Percentiles rank a stretch among this genome's conserved stretches.
Conservation (phyloP, 495 filamentous ascomycete genomes). For the Hyaloscypha finlandica region DNA sequence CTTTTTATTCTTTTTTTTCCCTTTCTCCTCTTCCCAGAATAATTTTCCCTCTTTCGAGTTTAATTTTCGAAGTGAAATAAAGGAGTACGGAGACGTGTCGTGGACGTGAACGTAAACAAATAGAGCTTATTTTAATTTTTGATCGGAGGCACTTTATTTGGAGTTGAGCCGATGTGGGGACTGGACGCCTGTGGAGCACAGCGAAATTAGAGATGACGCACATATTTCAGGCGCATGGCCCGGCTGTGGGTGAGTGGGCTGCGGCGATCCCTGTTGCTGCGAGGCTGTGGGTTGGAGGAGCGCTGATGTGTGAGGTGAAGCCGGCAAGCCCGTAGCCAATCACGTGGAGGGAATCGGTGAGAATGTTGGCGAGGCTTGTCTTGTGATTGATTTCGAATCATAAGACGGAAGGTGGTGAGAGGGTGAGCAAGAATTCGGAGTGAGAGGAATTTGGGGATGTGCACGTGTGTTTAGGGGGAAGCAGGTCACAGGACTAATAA, state of each 20-base stretch:
- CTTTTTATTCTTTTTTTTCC: neutral
- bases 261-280: neutral
- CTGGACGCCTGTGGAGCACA: neutral
- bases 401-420: neutral
- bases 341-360: neutral
- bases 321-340: neutral
- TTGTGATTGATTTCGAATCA: neutral
- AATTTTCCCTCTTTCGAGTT: too few relatives aligned
- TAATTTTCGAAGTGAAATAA: too few relatives aligned
- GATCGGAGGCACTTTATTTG: neutral
- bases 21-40: neutral
- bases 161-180: neutral
- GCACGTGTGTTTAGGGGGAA: too few relatives aligned
- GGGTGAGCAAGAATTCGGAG: neutral
- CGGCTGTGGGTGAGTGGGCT: neutral
- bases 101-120: neutral
- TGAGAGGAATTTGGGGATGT: too few relatives aligned
- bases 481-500: too few relatives aligned
- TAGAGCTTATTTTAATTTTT: neutral
- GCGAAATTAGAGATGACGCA: conserved; percentile 7
- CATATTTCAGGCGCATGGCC: neutral
- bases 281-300: neutral
- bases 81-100: neutral
- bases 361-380: neutral
- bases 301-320: neutral